These are phyloP conservation scores for Candida andamanensis DNA, from an alignment of 805 yeast genomes.

Conservation along the genomic window DNA sequence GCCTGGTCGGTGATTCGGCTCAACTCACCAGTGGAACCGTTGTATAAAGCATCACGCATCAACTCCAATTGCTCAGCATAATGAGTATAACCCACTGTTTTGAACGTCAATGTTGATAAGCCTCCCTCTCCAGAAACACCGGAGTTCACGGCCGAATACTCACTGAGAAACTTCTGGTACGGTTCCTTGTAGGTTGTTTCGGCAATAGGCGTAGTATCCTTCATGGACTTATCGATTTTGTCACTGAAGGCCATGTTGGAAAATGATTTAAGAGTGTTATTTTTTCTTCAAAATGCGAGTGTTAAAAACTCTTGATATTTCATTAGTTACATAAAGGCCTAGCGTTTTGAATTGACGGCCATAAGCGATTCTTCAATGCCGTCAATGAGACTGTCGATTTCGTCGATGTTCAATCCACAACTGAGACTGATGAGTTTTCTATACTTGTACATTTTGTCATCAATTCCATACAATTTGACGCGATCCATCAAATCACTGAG, in stretches of 20 bases:
- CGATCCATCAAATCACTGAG: conserved; percentile 46
- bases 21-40: conserved; percentile 7
- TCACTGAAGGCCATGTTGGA: conserved; percentile 10
- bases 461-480: conserved; percentile 40
- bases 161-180: conserved; percentile 16
- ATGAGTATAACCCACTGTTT: conserved; percentile 32
- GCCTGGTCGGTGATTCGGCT: conserved; percentile 15
- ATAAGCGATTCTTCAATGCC: conserved; percentile 54
- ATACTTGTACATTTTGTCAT: conserved; percentile 64
- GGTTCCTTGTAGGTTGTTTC: conserved; percentile 14
- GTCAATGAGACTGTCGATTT: conserved; percentile 73
- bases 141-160: conserved; percentile 29
- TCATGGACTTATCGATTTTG: conserved; percentile 5
- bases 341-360: conserved; percentile 15
- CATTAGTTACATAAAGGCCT: too few species aligned
- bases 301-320: too few species aligned
- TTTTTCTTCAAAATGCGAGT: too few species aligned
- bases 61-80: conserved; percentile 32
- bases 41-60: conserved; percentile 24
- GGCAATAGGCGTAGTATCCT: conserved; percentile 7
- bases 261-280: too few species aligned
- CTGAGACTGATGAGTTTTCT: conserved; percentile 70
- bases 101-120: conserved; percentile 35
- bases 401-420: conserved; percentile 74
- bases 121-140: conserved; percentile 41